Base-by-base conservation (phyloP, 768 basidiomycete species). In the Pholiota microspora region DNA sequence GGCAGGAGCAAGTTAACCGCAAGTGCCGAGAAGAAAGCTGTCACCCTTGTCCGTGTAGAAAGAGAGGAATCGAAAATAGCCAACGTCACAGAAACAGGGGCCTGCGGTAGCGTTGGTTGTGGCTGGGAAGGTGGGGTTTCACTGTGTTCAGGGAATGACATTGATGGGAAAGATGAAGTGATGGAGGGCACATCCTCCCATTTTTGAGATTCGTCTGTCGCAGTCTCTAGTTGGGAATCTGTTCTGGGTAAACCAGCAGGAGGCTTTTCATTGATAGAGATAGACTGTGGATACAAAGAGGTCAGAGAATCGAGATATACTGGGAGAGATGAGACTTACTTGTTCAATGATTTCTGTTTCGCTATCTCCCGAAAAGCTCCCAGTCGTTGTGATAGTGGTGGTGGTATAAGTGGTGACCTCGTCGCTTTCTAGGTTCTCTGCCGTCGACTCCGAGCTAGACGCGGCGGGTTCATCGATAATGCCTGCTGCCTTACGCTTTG, bases 1-100 rank as follows among this genome's bases (percentile, higher is more conserved):
- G 93, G 93, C 34, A 96, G 77, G 0, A 89, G 66, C 57, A 96
- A 67, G 67, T 96, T 95, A 67, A 96, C 89, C 24, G 88, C 88
- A 58, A 94, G 67, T 21, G 88, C 84, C 13, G 89, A 85, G 51
- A 86, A 69, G 49, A 91, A 67, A 7, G 92, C 89, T 35, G 79
- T 82, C 44, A 82, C 63, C 49, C 91, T 85, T 28, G 89, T 86
- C 58, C 81, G 81, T 47, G 76, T 75, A 32, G 88, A 82, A 45
- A 93, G 75, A 27, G 82, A 74, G 21, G 77, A 66, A 69, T 92
- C 86, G 69, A 90, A 89, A 45, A 92, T 80, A 28, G 87, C 79
- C 15, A 85, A 73, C 1, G 91, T 86, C 8, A 80, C 83, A 25
- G 85, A 81, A 5, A 67, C 63, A 49, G 73, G 73, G 18, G 66